A percentile compares a stretch with the other conserved stretches of the same genome.
These are phyloP conservation scores for Marchantia polymorpha DNA, from an alignment of 225 moss, liverwort and hornwort species.

Conservation along the genomic window DNA sequence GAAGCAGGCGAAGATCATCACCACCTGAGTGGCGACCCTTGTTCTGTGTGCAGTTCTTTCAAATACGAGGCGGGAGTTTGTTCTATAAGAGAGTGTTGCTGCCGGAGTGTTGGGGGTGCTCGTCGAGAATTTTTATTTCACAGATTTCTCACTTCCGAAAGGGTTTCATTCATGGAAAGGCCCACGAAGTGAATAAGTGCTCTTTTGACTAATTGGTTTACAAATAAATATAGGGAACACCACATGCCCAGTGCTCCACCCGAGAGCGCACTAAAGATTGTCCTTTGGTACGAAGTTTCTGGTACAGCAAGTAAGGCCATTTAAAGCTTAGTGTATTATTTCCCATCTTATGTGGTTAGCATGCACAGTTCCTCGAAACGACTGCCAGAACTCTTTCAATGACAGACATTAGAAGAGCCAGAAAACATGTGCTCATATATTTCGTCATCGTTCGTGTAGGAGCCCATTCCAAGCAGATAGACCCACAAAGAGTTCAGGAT, in stretches of 20 bases:
- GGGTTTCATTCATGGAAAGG: conserved; percentile 13
- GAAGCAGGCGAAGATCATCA: conserved; percentile 30
- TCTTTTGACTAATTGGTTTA: conserved; percentile 15
- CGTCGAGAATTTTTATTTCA: conserved; percentile 6
- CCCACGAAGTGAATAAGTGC: conserved; percentile 31
- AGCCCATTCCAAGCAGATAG: conserved; percentile 18
- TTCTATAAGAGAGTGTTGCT: conserved; percentile 16
- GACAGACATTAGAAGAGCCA: background rate
- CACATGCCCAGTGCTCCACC: background rate
- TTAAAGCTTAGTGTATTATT: conserved; percentile 8
- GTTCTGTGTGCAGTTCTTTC: background rate
- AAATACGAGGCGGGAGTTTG: conserved; percentile 21
- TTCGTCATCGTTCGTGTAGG: background rate
- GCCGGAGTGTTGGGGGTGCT: background rate
- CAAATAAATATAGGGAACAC: conserved; percentile 7
- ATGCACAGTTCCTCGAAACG: conserved; percentile 5
- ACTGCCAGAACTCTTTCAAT: background rate
- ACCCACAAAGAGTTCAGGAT: conserved; percentile 2
- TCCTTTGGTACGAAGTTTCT: conserved; percentile 10
- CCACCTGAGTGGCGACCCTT: conserved; percentile 2
- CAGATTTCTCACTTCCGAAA: conserved; percentile 27
- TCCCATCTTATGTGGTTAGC: conserved; percentile 12
- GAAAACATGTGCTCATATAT: conserved; percentile 1
- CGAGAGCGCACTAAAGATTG: background rate
- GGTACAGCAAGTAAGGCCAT: conserved; percentile 8